phyloP scores from a whole-genome alignment of 768 basidiomycete genomes.

The Glaciozyma martinii region DNA sequence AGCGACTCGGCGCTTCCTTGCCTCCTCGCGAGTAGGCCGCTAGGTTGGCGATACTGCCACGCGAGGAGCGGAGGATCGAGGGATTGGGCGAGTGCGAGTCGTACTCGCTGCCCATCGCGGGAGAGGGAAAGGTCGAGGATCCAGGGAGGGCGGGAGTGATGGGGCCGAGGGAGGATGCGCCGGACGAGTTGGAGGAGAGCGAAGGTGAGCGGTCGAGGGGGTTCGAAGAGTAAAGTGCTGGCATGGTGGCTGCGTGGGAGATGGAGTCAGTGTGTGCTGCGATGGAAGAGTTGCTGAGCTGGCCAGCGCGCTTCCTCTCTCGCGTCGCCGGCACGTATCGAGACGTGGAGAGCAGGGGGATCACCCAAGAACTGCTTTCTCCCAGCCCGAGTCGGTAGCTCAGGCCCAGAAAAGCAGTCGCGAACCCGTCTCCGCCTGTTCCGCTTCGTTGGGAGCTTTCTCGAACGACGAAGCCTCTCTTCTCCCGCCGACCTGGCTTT shows the following conservation, averaged over 20 bases:
- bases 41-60: background rate
- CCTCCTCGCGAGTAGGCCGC: background rate
- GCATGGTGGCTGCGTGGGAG: background rate
- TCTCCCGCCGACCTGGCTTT: no score
- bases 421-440: no score
- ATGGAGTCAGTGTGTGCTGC: no score
- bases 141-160: constrained; percentile 21
- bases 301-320: no score
- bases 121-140: constrained; percentile 5
- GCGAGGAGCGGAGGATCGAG: background rate
- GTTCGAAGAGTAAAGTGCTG: background rate
- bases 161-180: constrained; percentile 13
- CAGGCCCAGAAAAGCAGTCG: no score
- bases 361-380: no score
- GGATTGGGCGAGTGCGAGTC: constrained; percentile 9
- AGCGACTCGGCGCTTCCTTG: background rate
- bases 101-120: background rate
- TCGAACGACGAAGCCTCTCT: no score
- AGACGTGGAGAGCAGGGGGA: no score
- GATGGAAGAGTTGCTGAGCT: no score
- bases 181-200: constrained; percentile 25
- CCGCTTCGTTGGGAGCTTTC: no score
- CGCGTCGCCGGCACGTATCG: no score
- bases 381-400: no score
- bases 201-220: constrained; percentile 24